A percentile compares a stretch with the other conserved stretches of the same genome.
These are phyloP conservation scores for Lodderomyces oxycetoniae DNA, from an alignment of 1,139 yeast genomes.

Conservation along the genomic window DNA sequence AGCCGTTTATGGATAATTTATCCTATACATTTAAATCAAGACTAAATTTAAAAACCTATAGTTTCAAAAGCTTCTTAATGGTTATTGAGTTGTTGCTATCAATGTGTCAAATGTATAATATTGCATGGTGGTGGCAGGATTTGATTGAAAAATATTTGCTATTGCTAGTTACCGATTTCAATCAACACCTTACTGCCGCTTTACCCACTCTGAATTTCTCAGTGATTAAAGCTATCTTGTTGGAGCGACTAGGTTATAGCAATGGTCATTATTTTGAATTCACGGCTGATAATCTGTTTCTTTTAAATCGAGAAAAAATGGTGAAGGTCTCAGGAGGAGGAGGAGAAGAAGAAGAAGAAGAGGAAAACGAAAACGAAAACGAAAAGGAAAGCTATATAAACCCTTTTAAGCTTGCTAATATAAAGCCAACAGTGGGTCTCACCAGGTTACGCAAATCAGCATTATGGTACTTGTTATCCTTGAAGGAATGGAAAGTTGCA, in stretches of 20 bases:
- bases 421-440: slow-evolving; percentile 42
- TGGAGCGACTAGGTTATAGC: slow-evolving; percentile 38
- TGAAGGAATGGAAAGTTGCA: slow-evolving; percentile 60
- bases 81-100: slow-evolving; percentile 53
- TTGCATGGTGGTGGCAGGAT: slow-evolving; percentile 49
- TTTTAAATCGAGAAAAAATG: slow-evolving; percentile 10
- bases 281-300: neutral
- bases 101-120: slow-evolving; percentile 31
- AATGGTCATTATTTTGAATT: slow-evolving; percentile 26
- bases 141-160: slow-evolving; percentile 43
- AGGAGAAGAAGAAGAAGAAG: slow-evolving; percentile 12
- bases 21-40: slow-evolving; percentile 51
- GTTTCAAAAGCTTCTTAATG: slow-evolving; percentile 43
- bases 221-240: slow-evolving; percentile 36
- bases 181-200: slow-evolving; percentile 27
- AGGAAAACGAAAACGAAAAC: slow-evolving; percentile 17
- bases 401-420: slow-evolving; percentile 35
- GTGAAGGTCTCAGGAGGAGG: slow-evolving; percentile 11
- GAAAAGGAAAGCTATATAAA: slow-evolving; percentile 32
- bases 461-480: slow-evolving; percentile 73
- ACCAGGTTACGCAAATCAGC: slow-evolving; percentile 70
- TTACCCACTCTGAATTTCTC: slow-evolving; percentile 21
- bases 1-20: slow-evolving; percentile 64
- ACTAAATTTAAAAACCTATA: slow-evolving; percentile 57
- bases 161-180: slow-evolving; percentile 37